Base-by-base conservation (phyloP, 495 filamentous ascomycete genomes). In the Penicillium salamii region DNA sequence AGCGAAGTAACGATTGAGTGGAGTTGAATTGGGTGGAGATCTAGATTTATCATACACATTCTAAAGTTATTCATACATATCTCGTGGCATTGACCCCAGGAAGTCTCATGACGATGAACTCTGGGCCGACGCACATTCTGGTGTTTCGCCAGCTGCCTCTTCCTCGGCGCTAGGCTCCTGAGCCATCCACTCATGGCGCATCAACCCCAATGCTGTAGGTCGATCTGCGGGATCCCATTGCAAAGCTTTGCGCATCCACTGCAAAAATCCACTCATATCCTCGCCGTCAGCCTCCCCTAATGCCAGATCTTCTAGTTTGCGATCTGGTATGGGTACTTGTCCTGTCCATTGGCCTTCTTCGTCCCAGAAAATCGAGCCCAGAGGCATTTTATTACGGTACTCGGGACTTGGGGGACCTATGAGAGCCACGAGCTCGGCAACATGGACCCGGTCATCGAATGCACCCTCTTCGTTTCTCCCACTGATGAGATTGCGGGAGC, bases 161-260 rank as follows among this genome's bases (percentile, higher is more conserved):
- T 13, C 14, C 1, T 35, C 12, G 29, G 4, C 12, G 7, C 2
- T 31, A 45, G 42, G 28, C 2, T 35, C 34, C 31, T 18, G 20
- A 5, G 29, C 15, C 38, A 77, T 37, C 71, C 71, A 77, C 29
- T 57, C 57, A 54, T 78, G 65, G 1, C 66, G 54, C 24, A 73
- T 49, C 6, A 78, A 47, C 45, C 71, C 61, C 38, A 59, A 48
- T 5, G 76, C 74, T 9, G 68, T 70, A 31, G 57, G 59, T 7
- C 74, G 57, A 12, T 75, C 57, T 23, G 63, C 51, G 8, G 75
- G 74, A 12, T 61, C 53, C 74, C 75, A 78, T 42, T 69, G 67
- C 37, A 80, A 48, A 57, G 73, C 72, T 44, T 34, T 49, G 17
- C 58, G 36, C 33, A 77, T 56, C 51, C 74, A 67, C 2, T 50